Conservation (phyloP, 148 eudicot species). For the Dysphania ambrosioides region DNA sequence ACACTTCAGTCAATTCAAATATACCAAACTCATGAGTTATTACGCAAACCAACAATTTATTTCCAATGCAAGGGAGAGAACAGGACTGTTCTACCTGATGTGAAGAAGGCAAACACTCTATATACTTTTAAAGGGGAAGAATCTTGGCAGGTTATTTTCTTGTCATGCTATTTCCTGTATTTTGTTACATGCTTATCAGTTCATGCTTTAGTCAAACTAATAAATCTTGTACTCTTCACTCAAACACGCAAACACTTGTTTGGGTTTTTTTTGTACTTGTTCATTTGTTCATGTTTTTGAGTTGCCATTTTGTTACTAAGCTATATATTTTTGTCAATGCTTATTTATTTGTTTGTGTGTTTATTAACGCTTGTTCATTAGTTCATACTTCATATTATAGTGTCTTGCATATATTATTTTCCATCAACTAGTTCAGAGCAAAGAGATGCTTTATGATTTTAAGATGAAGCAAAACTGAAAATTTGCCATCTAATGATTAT, state of each 20-base stretch:
- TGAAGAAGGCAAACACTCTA: conserved; percentile 25
- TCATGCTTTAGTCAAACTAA: not conserved
- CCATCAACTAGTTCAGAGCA: not conserved
- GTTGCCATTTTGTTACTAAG: too few relatives aligned
- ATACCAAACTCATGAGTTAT: conserved; percentile 29
- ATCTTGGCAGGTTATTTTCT: conserved; percentile 38
- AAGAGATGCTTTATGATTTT: too few relatives aligned
- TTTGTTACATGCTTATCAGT: not conserved
- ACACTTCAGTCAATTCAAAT: conserved; percentile 24
- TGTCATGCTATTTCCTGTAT: not conserved
- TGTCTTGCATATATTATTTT: too few relatives aligned
- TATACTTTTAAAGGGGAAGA: conserved; percentile 37
- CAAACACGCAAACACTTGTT: not conserved
- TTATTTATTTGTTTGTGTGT: not conserved
- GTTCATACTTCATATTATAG: too few relatives aligned
- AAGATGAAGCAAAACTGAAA: not conserved
- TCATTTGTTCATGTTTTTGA: not conserved
- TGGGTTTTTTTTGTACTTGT: not conserved
- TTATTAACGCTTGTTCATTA: not conserved
- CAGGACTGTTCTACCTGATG: conserved; percentile 34
- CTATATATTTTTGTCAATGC: not conserved
- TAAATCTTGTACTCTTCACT: conserved; percentile 15
- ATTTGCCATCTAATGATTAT: not conserved
- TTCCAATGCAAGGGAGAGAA: conserved; percentile 36
- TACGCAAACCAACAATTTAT: conserved; percentile 30